phyloP scores from a whole-genome alignment of 176 grass and related monocot species.

The Secale cereale region DNA sequence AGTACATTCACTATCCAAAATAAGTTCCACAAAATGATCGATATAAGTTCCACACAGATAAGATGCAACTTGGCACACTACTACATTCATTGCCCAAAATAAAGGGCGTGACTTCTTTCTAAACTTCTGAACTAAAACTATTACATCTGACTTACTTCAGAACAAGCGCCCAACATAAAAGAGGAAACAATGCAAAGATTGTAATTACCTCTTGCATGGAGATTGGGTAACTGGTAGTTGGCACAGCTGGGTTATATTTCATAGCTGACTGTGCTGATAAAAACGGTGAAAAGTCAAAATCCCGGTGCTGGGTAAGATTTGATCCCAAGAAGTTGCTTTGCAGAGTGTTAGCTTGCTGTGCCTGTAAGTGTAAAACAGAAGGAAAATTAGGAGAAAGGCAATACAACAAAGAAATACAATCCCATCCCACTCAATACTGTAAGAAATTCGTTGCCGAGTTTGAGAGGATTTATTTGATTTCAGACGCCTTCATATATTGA shows the following conservation, averaged over 20 bases:
- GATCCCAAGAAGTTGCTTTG: slow-evolving; percentile 67
- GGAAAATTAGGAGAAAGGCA: slow-evolving; percentile 20
- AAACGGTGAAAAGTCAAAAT: slow-evolving; percentile 80
- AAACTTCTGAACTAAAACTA: neutral
- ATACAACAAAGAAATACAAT: neutral
- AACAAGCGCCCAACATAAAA: neutral
- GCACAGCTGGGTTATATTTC: slow-evolving; percentile 64
- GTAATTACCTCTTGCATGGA: slow-evolving; percentile 74
- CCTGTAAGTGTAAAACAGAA: slow-evolving; percentile 33
- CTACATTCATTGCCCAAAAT: neutral
- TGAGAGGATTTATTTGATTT: neutral
- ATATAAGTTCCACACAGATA: neutral
- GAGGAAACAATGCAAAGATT: neutral
- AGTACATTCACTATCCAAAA: neutral
- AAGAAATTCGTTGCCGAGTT: neutral
- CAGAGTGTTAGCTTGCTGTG: slow-evolving; percentile 73
- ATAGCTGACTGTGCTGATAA: slow-evolving; percentile 62
- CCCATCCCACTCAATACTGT: neutral
- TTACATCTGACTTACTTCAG: neutral
- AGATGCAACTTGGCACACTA: neutral
- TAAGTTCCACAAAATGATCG: neutral
- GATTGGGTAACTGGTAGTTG: slow-evolving; percentile 62
- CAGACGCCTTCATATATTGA: neutral
- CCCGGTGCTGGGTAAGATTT: slow-evolving; percentile 54
- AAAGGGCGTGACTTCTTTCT: neutral